phyloP scores from a whole-genome alignment of 768 basidiomycete species.

The Boletus barrowsii region DNA sequence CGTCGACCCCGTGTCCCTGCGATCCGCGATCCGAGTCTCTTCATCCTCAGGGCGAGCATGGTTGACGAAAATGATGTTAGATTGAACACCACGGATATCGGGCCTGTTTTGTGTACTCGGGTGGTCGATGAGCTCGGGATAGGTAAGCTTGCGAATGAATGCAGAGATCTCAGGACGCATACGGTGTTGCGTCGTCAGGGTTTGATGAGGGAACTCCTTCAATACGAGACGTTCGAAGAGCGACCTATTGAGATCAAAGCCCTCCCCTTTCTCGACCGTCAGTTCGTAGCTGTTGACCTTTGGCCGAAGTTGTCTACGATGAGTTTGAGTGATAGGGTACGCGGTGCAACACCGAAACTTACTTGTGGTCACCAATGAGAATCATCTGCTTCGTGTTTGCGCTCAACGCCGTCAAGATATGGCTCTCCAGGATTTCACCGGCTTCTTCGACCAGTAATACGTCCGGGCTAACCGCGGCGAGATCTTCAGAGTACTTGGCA shows the following conservation, averaged over 20 bases:
- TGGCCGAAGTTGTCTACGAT: constrained; percentile 61
- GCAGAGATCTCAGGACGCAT: constrained; percentile 76
- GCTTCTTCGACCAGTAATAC: constrained; percentile 71
- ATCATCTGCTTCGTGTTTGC: constrained; percentile 50
- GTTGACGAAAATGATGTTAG: constrained; percentile 61
- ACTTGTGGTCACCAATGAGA: constrained; percentile 76
- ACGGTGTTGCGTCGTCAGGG: constrained; percentile 57
- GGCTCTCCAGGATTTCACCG: constrained; percentile 70
- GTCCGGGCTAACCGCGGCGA: constrained; percentile 46
- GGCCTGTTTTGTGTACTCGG: constrained; percentile 46
- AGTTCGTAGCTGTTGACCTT: constrained; percentile 66
- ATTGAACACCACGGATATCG: constrained; percentile 50
- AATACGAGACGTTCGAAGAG: constrained; percentile 69
- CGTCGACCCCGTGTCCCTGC: constrained; percentile 43
- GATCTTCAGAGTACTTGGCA: constrained; percentile 52
- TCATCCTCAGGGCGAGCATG: constrained; percentile 59
- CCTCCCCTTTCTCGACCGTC: constrained; percentile 68
- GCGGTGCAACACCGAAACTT: background rate
- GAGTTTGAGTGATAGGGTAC: background rate
- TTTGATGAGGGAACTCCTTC: constrained; percentile 59
- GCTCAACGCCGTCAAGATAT: constrained; percentile 60
- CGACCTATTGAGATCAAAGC: constrained; percentile 63
- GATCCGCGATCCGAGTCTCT: constrained; percentile 38
- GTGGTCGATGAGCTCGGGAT: constrained; percentile 65
- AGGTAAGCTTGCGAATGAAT: constrained; percentile 60